Base-by-base conservation (phyloP, 2,329 filamentous ascomycete species). In the Knufia petricola region DNA sequence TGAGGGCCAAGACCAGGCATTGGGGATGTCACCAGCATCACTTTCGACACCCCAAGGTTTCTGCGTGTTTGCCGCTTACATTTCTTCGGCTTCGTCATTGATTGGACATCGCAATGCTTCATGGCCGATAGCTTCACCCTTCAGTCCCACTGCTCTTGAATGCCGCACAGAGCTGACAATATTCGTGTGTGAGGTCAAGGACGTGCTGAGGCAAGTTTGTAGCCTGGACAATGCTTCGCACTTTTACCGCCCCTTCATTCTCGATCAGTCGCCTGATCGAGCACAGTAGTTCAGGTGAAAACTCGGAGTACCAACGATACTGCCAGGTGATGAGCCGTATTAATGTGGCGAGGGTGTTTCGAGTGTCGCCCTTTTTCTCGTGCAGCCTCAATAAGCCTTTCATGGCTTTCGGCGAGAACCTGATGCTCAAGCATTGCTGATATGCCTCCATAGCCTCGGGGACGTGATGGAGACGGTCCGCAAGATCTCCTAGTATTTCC, bases 261-360 rank as follows among this genome's bases (percentile, higher is more conserved):
- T 96, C 92, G 63, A 98, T 98, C 57, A 98, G 74, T 57, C 86
- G 88, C 53, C 92, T 83, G 61, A 96, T 86, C 2, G 86, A 84
- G 66, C 82, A 87, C 47, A 98, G 77, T 37, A 98, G 76, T 55
- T 89, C 82, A 0, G 92, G 92, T 15, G 89, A 95, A 69, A 98
- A 98, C 79, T 98, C 92, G 49, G 89, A 95, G 71, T 98, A 98
- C 92, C 92, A 98, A 58, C 92, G 78, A 69, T 95, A 98, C 69
- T 98, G 92, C 92, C 92, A 98, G 10, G 90, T 92, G 28, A 96
- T 87, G 36, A 98, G 73, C 46, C 88, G 76, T 56, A 98, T 95
- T 50, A 95, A 74, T n/a, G 86, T 82, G 23, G 82, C 84, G 4
- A 96, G 77, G 50, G 83, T 87, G 52, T 88, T 85, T 52, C 87